A percentile compares a stretch with the other conserved stretches of the same genome.
Evolutionary conservation across 371 early-diverging fungal species (phyloP).

Genomic region (Chytridium lagenaria): DNA sequence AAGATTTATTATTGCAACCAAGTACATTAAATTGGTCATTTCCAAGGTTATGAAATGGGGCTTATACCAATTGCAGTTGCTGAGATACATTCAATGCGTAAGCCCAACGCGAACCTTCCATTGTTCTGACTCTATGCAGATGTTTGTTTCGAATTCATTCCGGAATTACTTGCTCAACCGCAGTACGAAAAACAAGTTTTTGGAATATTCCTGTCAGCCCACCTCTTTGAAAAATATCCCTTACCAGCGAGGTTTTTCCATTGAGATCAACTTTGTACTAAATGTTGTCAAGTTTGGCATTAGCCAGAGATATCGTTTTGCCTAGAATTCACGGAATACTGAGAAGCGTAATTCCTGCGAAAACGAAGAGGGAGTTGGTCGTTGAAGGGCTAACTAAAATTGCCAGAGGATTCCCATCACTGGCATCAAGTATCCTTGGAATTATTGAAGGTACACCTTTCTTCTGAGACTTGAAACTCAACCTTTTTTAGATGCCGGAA

Average conservation of each 20-base stretch:
- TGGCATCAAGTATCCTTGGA: background rate
- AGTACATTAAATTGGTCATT: slow-evolving; percentile 57
- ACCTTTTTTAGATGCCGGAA: background rate
- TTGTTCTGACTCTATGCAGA: slow-evolving; percentile 31
- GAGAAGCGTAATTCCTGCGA: background rate
- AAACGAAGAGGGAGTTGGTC: background rate
- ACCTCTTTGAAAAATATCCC: slow-evolving; percentile 57
- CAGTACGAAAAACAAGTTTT: slow-evolving; percentile 52
- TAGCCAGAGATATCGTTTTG: background rate
- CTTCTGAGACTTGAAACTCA: background rate
- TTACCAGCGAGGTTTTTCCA: slow-evolving; percentile 49
- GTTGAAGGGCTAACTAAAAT: background rate
- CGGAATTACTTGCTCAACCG: slow-evolving; percentile 57
- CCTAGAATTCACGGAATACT: background rate
- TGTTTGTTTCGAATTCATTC: slow-evolving; percentile 63
- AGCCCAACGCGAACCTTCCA: background rate
- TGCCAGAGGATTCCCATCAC: slow-evolving; percentile 6
- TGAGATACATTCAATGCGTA: slow-evolving; percentile 62
- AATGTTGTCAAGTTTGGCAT: background rate
- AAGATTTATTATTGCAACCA: slow-evolving; percentile 51
- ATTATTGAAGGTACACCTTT: background rate
- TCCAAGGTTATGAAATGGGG: slow-evolving; percentile 55
- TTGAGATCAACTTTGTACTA: too few species aligned
- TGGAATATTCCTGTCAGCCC: slow-evolving; percentile 53
- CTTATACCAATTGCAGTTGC: slow-evolving; percentile 47